Base-by-base conservation (phyloP, 495 filamentous ascomycete species). In the Parathielavia hyrcaniae region DNA sequence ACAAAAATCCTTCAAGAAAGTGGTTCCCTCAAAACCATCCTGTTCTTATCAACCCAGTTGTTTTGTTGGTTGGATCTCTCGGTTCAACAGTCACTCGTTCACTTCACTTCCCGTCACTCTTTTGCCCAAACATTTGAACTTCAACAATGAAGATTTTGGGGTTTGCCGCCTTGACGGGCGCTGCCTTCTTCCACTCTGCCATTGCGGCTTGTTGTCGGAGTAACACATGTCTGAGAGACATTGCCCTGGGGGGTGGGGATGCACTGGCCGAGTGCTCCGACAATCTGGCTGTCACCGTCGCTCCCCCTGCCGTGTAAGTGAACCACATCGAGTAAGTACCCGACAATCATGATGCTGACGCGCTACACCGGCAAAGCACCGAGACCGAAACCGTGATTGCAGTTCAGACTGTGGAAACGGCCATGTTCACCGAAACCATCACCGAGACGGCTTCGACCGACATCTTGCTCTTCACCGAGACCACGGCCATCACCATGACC, bases 81-180 rank as follows among this genome's bases (percentile, higher is more conserved):
- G 2, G n/a, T 41, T 41, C 39, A 16, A 7, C 54, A 26, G 55
- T 51, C 55, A 58, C 30, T 57, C 55, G 16, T 51, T 58, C 9
- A 23, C 0, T 23, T 45, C 43, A 26, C 17, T 32, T 22, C 17
- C 41, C 40, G 55, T 20, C 55, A 52, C 36, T 58, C 55, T 22
- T 52, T 58, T 41, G n/a, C 26, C 26, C 26, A 6, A 30, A 6
- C 26, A n/a, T n/a, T n/a, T n/a, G n/a, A n/a, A n/a, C 26, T 30
- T 30, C 2, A 58, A 51, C 34, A 36, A 58, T 58, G 55, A 58
- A 51, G 46, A 58, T 51, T 23, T 16, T 50, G 47, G 46, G 55
- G 11, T 12, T 58, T 43, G 38, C 41, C 32, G 46, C 47, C 23
- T 41, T 58, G 23, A 40, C 55, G 46, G 55, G 55, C 12, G 36